Percentiles rank a stretch among this genome's conserved stretches.
Conservation (phyloP, 441 rosid species). For the Lepidium campestre region DNA sequence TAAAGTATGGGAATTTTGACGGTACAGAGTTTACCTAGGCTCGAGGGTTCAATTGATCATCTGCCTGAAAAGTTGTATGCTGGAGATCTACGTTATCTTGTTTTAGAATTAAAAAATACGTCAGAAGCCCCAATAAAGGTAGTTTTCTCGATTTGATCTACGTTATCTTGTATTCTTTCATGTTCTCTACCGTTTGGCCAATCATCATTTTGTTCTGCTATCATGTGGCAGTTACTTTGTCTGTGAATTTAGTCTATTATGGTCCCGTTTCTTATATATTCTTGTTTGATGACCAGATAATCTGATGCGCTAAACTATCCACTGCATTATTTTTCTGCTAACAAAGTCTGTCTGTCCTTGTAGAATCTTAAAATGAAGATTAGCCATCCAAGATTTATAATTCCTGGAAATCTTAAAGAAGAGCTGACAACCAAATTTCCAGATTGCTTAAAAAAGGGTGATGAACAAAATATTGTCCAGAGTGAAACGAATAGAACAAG, state of each 20-base stretch:
- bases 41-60: conserved; percentile 64
- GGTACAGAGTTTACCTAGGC: conserved; percentile 81
- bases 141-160: conserved; percentile 11
- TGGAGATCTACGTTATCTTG: conserved; percentile 73
- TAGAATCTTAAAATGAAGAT: conserved; percentile 98
- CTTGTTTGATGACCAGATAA: conserved; percentile 1
- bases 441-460: conserved; percentile 60
- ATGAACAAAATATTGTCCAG: conserved; percentile 30
- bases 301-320: conserved; percentile 9
- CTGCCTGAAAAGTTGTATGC: conserved; percentile 67
- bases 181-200: not conserved
- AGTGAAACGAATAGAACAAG: conserved; percentile 31
- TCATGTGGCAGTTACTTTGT: not conserved
- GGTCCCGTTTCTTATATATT: not conserved
- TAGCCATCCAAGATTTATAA: conserved; percentile 74
- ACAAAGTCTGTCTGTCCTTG: conserved; percentile 5
- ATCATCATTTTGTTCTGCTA: not conserved
- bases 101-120: conserved; percentile 69
- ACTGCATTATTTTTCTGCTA: conserved; percentile 19
- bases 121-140: conserved; percentile 83
- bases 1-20: conserved; percentile 12
- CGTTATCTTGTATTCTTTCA: conserved; percentile 10
- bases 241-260: conserved; percentile 1
- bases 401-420: conserved; percentile 45
- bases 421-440: conserved; percentile 54